phyloP scores from a whole-genome alignment of 2,329 filamentous ascomycete genomes.

The Cryphonectria carpinicola region DNA sequence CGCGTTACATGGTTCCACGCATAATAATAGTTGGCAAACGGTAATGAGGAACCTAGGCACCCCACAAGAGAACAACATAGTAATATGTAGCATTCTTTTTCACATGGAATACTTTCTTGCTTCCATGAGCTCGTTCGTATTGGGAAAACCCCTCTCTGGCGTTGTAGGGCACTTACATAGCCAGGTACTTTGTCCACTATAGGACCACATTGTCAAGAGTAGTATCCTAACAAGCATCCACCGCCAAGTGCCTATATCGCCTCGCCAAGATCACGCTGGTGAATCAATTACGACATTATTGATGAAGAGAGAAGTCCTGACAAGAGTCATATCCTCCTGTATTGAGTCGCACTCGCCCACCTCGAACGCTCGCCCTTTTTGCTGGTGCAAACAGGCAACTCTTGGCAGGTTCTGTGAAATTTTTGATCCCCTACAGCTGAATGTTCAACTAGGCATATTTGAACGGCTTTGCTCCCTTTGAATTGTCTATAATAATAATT shows the following conservation, averaged over 20 bases:
- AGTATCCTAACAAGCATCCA: background rate
- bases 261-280: background rate
- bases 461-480: too few relatives aligned
- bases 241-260: background rate
- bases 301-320: too few relatives aligned
- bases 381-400: too few relatives aligned
- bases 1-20: background rate
- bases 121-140: background rate
- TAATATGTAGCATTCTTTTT: background rate
- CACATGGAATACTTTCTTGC: background rate
- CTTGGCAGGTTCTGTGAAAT: too few relatives aligned
- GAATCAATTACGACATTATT: background rate
- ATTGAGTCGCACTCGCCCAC: too few relatives aligned
- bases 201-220: background rate
- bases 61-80: background rate
- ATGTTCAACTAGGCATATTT: too few relatives aligned
- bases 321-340: too few relatives aligned
- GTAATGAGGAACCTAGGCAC: background rate
- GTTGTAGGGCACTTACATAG: background rate
- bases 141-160: background rate
- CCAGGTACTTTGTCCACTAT: background rate
- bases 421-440: too few relatives aligned
- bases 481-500: too few relatives aligned
- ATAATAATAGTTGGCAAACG: background rate
- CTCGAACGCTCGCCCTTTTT: too few relatives aligned